Base-by-base conservation (phyloP, 345 rosid genomes). In the Ceriops decandra region DNA sequence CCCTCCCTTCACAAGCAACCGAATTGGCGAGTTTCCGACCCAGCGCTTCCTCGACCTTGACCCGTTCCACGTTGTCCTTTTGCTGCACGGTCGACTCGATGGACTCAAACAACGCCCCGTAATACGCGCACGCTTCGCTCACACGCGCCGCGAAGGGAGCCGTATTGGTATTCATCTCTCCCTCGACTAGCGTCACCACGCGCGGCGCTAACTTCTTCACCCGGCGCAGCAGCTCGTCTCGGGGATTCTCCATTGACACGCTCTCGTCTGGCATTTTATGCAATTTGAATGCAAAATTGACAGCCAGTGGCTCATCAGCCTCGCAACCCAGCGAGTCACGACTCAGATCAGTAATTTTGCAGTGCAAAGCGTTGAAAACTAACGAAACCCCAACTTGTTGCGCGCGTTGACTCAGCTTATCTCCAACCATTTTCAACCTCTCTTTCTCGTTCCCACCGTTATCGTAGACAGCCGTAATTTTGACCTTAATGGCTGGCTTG, bases 181-280 rank as follows among this genome's bases (percentile, higher is more conserved):
- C 88, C 81, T 90, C 96, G n/a, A 90, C 89, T 1, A 88, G 1
- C 2, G 96, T 88, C 28, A 95, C 98, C 68, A 95, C 89, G 61
- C 87, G 80, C 69, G 99, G 99, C 3, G 74, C 68, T 15, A 95
- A 68, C 30, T 80, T 77, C 74, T 88, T 95, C 71, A 88, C 97
- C 78, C 92, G 90, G 66, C 99, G 85, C 69, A 95, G 91, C 8
- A 95, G 93, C 79, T 88, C 92, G 81, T 95, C 99, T 1, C 99
- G 75, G 0, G 91, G 98, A 70, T 95, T 95, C 70, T 91, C 99
- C 56, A 69, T 78, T 8, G 90, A 88, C 5, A 95, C 98, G 76
- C 96, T 91, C 81, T 93, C 99, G 81, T 93, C 97, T 0, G 96
- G 91, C 67, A 91, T 86, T 38, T 84, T 70, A 27, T 80, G 89